Percentiles rank a stretch among this genome's conserved stretches.
Conservation (phyloP, 2,329 filamentous ascomycete genomes). For the Pestalotiopsis sp. region DNA sequence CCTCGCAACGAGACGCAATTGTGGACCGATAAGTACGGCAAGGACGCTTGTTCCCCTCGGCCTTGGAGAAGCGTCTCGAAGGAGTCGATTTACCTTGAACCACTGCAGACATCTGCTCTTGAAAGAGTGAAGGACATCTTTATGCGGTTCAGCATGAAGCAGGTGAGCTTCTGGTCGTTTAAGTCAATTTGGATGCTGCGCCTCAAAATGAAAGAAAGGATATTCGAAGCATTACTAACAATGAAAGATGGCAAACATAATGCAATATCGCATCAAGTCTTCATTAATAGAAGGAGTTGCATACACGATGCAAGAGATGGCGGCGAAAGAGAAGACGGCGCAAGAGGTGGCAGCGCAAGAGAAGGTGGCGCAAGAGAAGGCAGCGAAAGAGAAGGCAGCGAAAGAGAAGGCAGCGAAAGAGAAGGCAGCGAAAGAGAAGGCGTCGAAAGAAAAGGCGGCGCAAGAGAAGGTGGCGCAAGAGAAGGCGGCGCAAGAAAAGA, state of each 20-base stretch:
- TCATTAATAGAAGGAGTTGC: not conserved
- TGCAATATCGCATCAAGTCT: not conserved
- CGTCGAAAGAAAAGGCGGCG: too few species aligned
- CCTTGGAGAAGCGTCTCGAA: not conserved
- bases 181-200: not conserved
- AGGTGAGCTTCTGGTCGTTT: not conserved
- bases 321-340: too few species aligned
- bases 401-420: too few species aligned
- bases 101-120: not conserved
- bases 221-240: not conserved
- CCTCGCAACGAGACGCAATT: not conserved
- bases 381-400: too few species aligned
- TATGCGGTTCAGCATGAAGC: not conserved
- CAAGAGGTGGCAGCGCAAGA: too few species aligned
- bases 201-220: not conserved
- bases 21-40: not conserved
- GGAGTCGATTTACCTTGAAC: not conserved
- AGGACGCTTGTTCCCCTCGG: not conserved
- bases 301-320: too few species aligned
- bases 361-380: too few species aligned
- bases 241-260: not conserved
- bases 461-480: too few species aligned
- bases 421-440: too few species aligned
- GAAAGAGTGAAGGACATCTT: not conserved
- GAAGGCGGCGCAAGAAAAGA: too few species aligned